Evolutionary conservation across 2,329 filamentous ascomycete species (phyloP), one percentile per base, ranked within the genome.

Genomic region (Colletotrichum eremochloae): DNA sequence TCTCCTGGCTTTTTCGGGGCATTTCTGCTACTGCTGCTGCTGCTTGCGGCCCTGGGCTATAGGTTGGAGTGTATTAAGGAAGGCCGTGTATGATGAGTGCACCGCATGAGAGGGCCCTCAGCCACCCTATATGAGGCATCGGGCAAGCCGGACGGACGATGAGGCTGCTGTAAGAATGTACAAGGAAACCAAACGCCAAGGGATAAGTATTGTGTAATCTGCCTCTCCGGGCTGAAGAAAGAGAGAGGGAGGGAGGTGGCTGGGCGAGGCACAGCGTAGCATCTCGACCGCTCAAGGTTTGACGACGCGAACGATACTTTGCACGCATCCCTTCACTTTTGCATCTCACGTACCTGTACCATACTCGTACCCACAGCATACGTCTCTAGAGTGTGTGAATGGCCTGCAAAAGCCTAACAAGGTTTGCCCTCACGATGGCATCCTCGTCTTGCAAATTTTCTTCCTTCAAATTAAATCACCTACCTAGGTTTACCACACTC

Each of bases 241-340:
- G 46, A 48, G 20, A n/a, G 42, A 7, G 42, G 8, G 40, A 5
- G 3, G 20, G 4, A n/a, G n/a, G 20, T 12, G 46, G 9, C 8
- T 3, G 46, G 24, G 20, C 9, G 36, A 46, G 40, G 38, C 18
- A 56, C 9, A 15, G 40, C 52, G 46, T 31, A 38, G 38, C 9
- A 40, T 42, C 24, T 53, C n/a, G 38, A 20, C 50, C 53, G 48
- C 29, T 36, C 42, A 68, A 58, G 63, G 57, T 71, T 63, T 71
- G 44, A 63, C 58, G 64, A 53, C 46, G 14, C 46, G 46, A 48
- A 48, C 46, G 46, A 38, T 55, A 50, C n/a, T 61, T 20, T 44
- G 15, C 46, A n/a, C 14, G 36, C 60, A 11, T 55, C 8, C 14
- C 24, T 24, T 50, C 11, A 46, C 31, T 36, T 36, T 31, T 57